These are phyloP conservation scores for Pichia thaimueangensis DNA, from an alignment of 805 yeast genomes.

Conservation along the genomic window DNA sequence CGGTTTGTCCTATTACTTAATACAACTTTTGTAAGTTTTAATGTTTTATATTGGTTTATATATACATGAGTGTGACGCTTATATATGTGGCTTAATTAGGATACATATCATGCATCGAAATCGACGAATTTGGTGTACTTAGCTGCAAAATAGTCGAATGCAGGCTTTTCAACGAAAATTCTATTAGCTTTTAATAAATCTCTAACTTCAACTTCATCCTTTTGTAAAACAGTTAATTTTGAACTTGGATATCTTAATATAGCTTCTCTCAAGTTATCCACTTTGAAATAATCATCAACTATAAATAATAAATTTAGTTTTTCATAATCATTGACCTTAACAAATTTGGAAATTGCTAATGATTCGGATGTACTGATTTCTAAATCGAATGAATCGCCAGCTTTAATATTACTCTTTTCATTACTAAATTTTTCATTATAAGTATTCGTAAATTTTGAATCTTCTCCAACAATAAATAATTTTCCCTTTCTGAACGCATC, in stretches of 20 bases:
- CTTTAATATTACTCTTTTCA: constrained; percentile 11
- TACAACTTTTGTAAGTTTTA: no score
- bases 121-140: constrained; percentile 20
- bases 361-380: constrained; percentile 26
- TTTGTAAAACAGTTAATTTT: constrained; percentile 58
- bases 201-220: constrained; percentile 77
- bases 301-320: constrained; percentile 60
- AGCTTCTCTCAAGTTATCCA: constrained; percentile 54
- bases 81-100: no score
- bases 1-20: no score
- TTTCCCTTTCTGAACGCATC: constrained; percentile 72
- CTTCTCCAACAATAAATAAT: constrained; percentile 61
- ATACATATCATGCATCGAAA: constrained; percentile 7
- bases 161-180: constrained; percentile 62
- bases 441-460: constrained; percentile 15
- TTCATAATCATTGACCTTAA: constrained; percentile 41
- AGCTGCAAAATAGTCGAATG: constrained; percentile 56
- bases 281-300: constrained; percentile 38
- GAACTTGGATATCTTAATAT: constrained; percentile 43
- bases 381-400: constrained; percentile 25
- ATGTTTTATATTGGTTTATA: no score
- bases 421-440: constrained; percentile 5
- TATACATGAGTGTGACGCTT: no score
- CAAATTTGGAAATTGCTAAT: constrained; percentile 31
- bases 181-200: constrained; percentile 77